Conservation (phyloP, 2,329 filamentous ascomycete genomes). For the Cyphellophora europaea region DNA sequence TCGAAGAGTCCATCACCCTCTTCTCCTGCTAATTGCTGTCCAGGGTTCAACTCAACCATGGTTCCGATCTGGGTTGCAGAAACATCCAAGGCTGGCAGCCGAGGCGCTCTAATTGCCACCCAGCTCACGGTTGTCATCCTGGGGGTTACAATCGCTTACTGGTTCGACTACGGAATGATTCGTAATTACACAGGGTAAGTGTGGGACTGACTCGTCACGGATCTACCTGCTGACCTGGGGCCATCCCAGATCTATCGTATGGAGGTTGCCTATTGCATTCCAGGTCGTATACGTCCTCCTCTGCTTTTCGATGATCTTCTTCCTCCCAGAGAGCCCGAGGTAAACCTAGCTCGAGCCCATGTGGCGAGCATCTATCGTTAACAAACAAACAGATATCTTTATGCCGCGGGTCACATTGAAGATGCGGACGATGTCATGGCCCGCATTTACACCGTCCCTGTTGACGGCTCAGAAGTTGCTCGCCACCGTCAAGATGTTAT, state of each 20-base stretch:
- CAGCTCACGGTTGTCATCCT: constrained; percentile 8
- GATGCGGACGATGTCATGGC: constrained; percentile 11
- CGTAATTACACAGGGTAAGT: constrained; percentile 1
- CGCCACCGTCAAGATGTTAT: constrained; percentile 9
- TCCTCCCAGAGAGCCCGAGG: constrained; percentile 28
- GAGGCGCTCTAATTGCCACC: constrained; percentile 11
- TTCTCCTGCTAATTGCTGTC: too few relatives aligned
- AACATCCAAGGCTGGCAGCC: constrained; percentile 6
- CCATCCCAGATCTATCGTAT: constrained; percentile 10
- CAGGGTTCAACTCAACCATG: constrained; percentile 9
- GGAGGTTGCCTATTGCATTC: constrained; percentile 40
- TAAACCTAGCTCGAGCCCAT: constrained; percentile 20
- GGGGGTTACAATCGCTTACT: constrained; percentile 9
- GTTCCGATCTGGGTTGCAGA: constrained; percentile 12
- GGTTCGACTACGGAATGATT: constrained; percentile 13
- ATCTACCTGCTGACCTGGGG: too few relatives aligned
- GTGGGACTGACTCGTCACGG: too few relatives aligned
- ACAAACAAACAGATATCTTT: constrained; percentile 5
- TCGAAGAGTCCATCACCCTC: too few relatives aligned
- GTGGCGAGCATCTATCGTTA: not conserved
- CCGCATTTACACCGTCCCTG: constrained; percentile 8
- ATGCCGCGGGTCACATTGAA: constrained; percentile 6
- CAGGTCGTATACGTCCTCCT: constrained; percentile 35
- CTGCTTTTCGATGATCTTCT: constrained; percentile 24
- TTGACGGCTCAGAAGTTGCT: constrained; percentile 6